These are phyloP conservation scores for Massospora cicadina DNA, from an alignment of 371 early-diverging fungal genomes.

Conservation along the genomic window DNA sequence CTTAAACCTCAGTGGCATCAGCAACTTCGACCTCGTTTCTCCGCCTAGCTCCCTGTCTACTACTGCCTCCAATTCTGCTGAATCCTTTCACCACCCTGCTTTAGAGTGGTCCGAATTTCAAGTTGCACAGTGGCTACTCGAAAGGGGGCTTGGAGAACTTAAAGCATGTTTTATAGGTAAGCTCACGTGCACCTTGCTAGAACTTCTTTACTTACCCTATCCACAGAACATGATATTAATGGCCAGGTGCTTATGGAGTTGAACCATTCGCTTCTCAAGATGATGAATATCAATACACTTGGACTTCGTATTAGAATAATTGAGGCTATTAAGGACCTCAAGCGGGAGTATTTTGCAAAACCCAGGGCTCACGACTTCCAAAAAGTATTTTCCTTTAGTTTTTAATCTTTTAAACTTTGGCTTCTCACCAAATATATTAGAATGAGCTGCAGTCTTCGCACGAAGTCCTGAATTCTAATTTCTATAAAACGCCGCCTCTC, in stretches of 20 bases:
- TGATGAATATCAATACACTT: constrained; percentile 58
- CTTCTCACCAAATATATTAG: not conserved
- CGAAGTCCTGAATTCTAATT: not conserved
- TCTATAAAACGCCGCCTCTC: not conserved
- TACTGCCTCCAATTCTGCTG: not conserved
- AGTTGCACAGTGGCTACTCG: constrained; percentile 3
- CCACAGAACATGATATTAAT: constrained; percentile 44
- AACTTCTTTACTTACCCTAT: not conserved
- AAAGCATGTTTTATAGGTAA: not conserved
- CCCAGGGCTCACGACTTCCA: not conserved
- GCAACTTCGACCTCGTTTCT: constrained; percentile 1
- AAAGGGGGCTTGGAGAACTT: not conserved
- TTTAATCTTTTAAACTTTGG: not conserved
- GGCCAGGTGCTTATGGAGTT: constrained; percentile 68
- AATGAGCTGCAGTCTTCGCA: not conserved
- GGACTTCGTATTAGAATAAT: constrained; percentile 67
- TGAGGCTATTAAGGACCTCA: constrained; percentile 45
- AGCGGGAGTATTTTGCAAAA: constrained; percentile 16
- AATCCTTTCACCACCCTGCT: constrained; percentile 5
- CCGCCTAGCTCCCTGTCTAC: not conserved
- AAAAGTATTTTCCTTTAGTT: not conserved
- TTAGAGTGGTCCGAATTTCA: constrained; percentile 1
- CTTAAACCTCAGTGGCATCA: not conserved
- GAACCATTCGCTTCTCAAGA: constrained; percentile 59
- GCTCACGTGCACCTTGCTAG: not conserved